Evolutionary conservation across 2,329 filamentous ascomycete genomes (phyloP), one percentile per base, ranked within the genome.

Genomic region (Trichoderma endophyticum): DNA sequence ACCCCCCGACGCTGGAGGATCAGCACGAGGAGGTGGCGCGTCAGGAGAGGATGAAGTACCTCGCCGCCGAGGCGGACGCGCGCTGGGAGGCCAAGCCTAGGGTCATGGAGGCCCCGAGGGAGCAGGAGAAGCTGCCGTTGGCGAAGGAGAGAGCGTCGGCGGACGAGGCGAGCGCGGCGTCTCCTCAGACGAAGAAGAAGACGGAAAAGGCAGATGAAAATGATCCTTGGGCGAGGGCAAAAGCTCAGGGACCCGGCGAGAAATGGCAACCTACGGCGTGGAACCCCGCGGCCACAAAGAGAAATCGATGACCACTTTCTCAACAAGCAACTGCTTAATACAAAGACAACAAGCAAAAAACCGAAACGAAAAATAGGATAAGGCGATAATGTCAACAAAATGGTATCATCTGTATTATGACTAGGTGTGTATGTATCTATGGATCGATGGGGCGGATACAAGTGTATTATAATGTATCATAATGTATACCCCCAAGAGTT

Each of bases 251-350:
- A 0, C 88, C 89, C 0, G 85, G 90, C 69, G 90, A 92, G 78
- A 84, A 81, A n/a, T 93, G 90, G 90, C 89, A 92, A 79, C 91
- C 91, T 0, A 78, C 87, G 62, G 82, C 88, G 3, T 93, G 91
- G 91, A 82, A 79, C 6, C 89, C 89, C 4, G 80, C 80, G 2
- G 75, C 83, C n/a, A 69, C 75, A 12, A 83, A 79, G 75, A 81
- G 79, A 73, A 73, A 51, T 7, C 36, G 54, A 71, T 71, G 32
- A 64, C 26, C 43, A 51, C n/a, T 2, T 21, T 4, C 1, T 51
- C 1, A 51, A 4, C n/a, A 51, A 51, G 18, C 43, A 21, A 51
- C n/a, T 21, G n/a, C 43, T 12, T 12, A 21, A 0, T 4, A 12
- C 43, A 21, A n/a, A 1, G 11, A 1, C 11, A 5, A 11, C 32